These are phyloP conservation scores for Hypoxylon sp. DNA, from an alignment of 2,329 filamentous ascomycete species.

Conservation along the genomic window DNA sequence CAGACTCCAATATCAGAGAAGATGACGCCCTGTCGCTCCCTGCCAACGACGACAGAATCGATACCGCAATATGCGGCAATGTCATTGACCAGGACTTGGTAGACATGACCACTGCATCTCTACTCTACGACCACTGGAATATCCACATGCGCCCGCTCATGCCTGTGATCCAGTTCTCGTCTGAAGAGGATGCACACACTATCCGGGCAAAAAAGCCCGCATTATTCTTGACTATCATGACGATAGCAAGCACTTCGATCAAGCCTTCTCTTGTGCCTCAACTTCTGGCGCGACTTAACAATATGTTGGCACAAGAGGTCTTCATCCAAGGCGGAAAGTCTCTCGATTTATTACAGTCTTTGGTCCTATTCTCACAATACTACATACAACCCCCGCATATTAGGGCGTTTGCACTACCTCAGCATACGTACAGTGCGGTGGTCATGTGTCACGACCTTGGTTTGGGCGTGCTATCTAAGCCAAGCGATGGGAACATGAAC, in stretches of 20 bases:
- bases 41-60: neutral
- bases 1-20: constrained; percentile 25
- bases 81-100: constrained; percentile 28
- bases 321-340: constrained; percentile 37
- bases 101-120: constrained; percentile 26
- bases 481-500: neutral
- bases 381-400: constrained; percentile 37
- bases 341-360: constrained; percentile 36
- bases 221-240: constrained; percentile 37
- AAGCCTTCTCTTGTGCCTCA: constrained; percentile 27
- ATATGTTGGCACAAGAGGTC: constrained; percentile 35
- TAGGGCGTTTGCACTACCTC: constrained; percentile 32
- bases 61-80: constrained; percentile 1
- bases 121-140: constrained; percentile 37
- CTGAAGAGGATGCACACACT: constrained; percentile 17
- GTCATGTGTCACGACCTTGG: constrained; percentile 39
- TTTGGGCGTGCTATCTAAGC: constrained; percentile 3
- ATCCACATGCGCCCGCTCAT: constrained; percentile 36
- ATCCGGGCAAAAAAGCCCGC: constrained; percentile 28
- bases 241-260: constrained; percentile 31
- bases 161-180: constrained; percentile 30
- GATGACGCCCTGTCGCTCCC: constrained; percentile 7
- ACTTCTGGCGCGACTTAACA: constrained; percentile 31
- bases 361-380: constrained; percentile 39
- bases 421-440: constrained; percentile 37